Base-by-base conservation (phyloP, 345 rosid species). In the Carallia pectinifolia region DNA sequence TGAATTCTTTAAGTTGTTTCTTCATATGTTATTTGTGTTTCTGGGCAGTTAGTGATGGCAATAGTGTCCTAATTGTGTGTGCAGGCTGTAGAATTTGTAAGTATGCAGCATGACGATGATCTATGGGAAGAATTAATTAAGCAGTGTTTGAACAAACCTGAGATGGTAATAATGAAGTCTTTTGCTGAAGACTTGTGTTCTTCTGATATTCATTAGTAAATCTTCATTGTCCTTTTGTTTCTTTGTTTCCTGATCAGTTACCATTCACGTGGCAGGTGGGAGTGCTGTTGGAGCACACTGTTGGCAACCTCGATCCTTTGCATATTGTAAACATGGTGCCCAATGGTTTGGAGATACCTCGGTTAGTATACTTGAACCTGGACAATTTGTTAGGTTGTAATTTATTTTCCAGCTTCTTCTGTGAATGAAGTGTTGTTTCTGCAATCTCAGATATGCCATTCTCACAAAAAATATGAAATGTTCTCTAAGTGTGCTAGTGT, bases 51-150 rank as follows among this genome's bases (percentile, higher is more conserved):
- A 36, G 40, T 61, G 47, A 73, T 34, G 61, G 67, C 33, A 69
- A 67, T 31, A 62, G 7, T 23, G 10, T 65, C 53, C 30, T 71
- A 67, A 71, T 76, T 73, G 59, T 80, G 53, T 72, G 52, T 58
- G 77, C 96, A 96, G 99, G 99, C 98, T 71, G 99, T 96, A 69
- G 99, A 96, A 81, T 96, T 92, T 79, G 99, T 96, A 37, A 88
- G 83, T 38, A 79, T 86, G 93, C 99, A 96, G 83, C 98, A 96
- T 67, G 97, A 96, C 73, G 99, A 96, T 79, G 98, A 92, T 37
- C 93, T 96, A 62, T 96, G 99, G 99, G 98, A 96, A 87, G 99
- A 96, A 79, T 79, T 96, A 79, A 89, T 96, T 78, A 88, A 85
- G 78, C 98, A 92, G 76, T 96, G 99, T 78, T 80, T 96, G 65